Base-by-base conservation (phyloP, 805 yeast species). In the Scheffersomyces coipomensis region DNA sequence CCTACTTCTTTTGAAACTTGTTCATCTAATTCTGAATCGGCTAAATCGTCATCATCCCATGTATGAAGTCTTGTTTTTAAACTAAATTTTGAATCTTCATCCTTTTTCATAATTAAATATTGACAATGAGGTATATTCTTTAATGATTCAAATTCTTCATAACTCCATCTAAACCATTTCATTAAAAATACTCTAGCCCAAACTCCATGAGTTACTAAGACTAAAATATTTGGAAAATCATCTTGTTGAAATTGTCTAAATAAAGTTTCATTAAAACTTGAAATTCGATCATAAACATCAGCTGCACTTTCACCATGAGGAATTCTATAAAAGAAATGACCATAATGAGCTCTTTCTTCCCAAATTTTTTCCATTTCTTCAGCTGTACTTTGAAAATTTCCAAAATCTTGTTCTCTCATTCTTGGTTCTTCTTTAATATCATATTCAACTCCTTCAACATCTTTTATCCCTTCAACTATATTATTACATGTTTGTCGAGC, bases 281-380 rank as follows among this genome's bases (percentile, higher is more conserved):
- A 86, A 45, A 90, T 84, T 34, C 97, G 71, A 61, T 90, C 97
- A 61, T 81, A 90, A 8, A 90, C 97, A 60, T 90, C 97, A 0
- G 97, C 97, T 0, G 97, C 97, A 52, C 93, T 83, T 60, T 90
- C 97, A 9, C 97, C 97, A 52, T 85, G 81, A 4, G 96, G 96
- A 22, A 90, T 90, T 39, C 97, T 64, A 58, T 85, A 90, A 60
- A 90, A 90, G 54, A 68, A 70, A 47, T 68, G 74, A 0, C 97
- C 97, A 62, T 90, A 90, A 45, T 80, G 78, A 0, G 95, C 90
- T 34, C 97, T 66, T 51, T 87, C 95, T 39, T 75, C 74, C 88
- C 96, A 84, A 24, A 88, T 83, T 48, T 73, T 69, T 48, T 83
- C 83, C 95, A 89, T 89, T 47, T 79, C 85, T 39, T 78, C 81